Evolutionary conservation across 2,329 filamentous ascomycete genomes (phyloP).

Genomic region (Colletotrichum sp.): DNA sequence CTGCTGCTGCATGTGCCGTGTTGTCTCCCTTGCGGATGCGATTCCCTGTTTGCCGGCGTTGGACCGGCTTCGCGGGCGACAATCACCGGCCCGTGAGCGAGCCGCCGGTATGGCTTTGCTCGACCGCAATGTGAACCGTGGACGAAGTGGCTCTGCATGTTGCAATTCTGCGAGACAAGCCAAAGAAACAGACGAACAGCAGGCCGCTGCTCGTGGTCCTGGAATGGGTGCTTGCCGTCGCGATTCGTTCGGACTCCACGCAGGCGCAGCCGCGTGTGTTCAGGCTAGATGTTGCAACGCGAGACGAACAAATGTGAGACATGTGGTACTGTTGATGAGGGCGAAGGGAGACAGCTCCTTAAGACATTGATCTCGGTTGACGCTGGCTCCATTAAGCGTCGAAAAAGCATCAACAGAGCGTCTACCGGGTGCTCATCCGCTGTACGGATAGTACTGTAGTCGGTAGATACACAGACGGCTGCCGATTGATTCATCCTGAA

Average conservation of each 20-base stretch:
- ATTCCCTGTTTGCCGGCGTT: background rate
- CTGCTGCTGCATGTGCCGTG: background rate
- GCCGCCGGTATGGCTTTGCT: background rate
- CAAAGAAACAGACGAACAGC: background rate
- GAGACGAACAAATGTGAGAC: background rate
- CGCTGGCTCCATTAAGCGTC: background rate
- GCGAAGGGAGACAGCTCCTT: background rate
- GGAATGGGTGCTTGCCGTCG: background rate
- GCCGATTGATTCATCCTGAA: background rate
- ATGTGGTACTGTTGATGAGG: background rate
- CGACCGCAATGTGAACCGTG: background rate
- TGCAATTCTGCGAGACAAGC: background rate
- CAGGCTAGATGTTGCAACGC: background rate
- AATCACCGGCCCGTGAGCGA: background rate
- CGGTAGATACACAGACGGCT: background rate
- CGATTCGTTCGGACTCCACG: background rate
- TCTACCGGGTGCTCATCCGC: background rate
- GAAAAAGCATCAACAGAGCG: background rate
- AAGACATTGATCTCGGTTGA: background rate
- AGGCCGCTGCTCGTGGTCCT: background rate
- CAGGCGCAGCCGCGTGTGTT: background rate
- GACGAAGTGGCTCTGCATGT: background rate
- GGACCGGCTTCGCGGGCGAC: background rate
- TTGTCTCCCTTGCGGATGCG: background rate
- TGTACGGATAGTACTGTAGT: background rate